phyloP scores from a whole-genome alignment of 495 filamentous ascomycete genomes.

The Barbatosphaeria neglecta region DNA sequence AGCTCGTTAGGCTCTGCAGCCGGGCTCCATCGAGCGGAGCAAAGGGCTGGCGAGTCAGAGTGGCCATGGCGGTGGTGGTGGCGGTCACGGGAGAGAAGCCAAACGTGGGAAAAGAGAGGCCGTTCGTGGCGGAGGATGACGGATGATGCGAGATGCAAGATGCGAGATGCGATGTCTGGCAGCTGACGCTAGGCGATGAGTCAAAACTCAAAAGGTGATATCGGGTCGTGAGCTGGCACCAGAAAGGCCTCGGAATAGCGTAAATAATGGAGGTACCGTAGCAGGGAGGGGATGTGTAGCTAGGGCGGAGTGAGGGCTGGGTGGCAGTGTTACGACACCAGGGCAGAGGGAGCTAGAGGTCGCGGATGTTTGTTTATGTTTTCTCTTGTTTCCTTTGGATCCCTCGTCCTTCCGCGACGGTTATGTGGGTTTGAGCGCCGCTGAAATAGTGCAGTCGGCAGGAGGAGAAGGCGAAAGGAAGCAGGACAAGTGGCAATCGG shows the following conservation, averaged over 20 bases:
- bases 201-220: background rate
- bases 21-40: conserved; percentile 41
- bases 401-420: conserved; percentile 1
- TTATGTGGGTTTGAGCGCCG: conserved; percentile 3
- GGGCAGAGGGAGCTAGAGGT: conserved; percentile 2
- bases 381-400: conserved; percentile 7
- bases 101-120: background rate
- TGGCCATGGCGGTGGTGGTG: conserved; percentile 25
- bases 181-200: background rate
- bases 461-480: conserved; percentile 5
- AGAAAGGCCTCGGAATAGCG: background rate
- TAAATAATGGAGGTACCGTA: no score
- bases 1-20: conserved; percentile 42
- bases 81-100: conserved; percentile 1
- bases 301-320: no score
- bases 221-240: background rate
- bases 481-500: conserved; percentile 6
- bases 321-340: conserved; percentile 3
- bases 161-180: background rate
- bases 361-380: conserved; percentile 6
- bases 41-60: conserved; percentile 43
- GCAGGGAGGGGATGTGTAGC: no score
- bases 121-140: background rate
- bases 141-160: background rate
- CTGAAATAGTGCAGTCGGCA: conserved; percentile 1